These are phyloP conservation scores for Andrographis paniculata DNA, from an alignment of 305 asterid species.

Conservation along the genomic window DNA sequence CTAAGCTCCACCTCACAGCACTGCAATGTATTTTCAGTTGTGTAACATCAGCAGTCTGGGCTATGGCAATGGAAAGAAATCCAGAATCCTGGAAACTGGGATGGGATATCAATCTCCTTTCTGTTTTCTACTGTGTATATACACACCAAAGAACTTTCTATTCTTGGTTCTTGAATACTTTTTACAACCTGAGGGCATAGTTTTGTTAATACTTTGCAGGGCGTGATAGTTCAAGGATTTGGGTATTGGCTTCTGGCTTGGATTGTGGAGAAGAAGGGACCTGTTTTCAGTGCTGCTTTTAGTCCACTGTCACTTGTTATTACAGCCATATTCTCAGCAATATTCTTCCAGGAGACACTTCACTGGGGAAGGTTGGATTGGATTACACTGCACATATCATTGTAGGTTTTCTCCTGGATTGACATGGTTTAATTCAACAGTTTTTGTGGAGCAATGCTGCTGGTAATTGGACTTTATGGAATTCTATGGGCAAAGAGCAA, in stretches of 20 bases:
- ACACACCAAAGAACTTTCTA: not conserved
- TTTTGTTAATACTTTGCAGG: too few species aligned
- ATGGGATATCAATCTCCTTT: constrained; percentile 31
- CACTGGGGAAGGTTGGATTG: constrained; percentile 30
- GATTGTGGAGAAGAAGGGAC: constrained; percentile 28
- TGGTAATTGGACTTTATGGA: not conserved
- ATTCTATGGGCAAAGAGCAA: not conserved
- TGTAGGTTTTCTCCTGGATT: not conserved
- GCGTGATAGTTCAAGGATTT: not conserved
- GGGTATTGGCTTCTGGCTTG: constrained; percentile 20
- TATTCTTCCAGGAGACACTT: constrained; percentile 24
- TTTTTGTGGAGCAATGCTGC: not conserved
- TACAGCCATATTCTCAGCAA: constrained; percentile 22
- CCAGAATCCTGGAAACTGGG: constrained; percentile 32
- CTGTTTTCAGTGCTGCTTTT: constrained; percentile 22
- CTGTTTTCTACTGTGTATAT: constrained; percentile 21
- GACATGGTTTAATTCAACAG: not conserved
- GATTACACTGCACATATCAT: too few species aligned
- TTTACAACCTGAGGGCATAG: too few species aligned
- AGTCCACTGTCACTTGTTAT: constrained; percentile 23
- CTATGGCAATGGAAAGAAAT: constrained; percentile 20
- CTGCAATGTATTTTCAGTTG: constrained; percentile 25
- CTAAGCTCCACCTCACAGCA: not conserved
- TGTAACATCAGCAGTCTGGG: constrained; percentile 23
- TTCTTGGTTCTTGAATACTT: too few species aligned